Base-by-base conservation (phyloP, 768 basidiomycete species). In the Vishniacozyma victoriae region DNA sequence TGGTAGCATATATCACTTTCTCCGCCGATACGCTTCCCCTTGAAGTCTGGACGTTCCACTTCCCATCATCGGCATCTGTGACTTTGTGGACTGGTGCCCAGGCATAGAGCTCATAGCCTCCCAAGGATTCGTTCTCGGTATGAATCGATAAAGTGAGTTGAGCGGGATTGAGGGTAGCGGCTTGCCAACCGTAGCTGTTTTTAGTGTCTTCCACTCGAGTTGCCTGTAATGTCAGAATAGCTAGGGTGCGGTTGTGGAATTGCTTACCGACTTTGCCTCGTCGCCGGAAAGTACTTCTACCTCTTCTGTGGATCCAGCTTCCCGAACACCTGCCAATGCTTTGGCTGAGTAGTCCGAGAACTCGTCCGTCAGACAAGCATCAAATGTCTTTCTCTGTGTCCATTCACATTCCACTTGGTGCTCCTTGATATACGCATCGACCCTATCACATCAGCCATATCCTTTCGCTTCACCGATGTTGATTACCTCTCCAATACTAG, bases 1-100 rank as follows among this genome's bases (percentile, higher is more conserved):
- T 95, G 9, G 87, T 91, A 0, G 87, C 87, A 64, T 91, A 87
- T 3, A 95, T 74, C 36, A 93, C 78, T 50, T 82, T 80, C 16
- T 75, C 70, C 54, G 84, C 82, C 3, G 64, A 35, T 18, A 89
- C 67, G 1, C 61, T 55, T 1, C 90, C 88, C n/a, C 87, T 78
- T 0, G 82, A 78, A 0, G 88, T 91, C 3, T 65, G 55, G 12
- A 86, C 67, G 0, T 62, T 62, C 83, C 83, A 86, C 2, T 33
- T 33, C 15, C 41, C 41, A 26, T 46, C 45, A 35, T 22, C 20
- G 3, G 36, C 55, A 46, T 40, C 24, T 38, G 19, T 35, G 25
- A 48, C 23, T 59, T 43, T 31, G 82, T 75, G 35, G 11, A 54
- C 57, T 1, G 60, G 57, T 9, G 60, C 54, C 18, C 38, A 44